Evolutionary conservation across 2,329 filamentous ascomycete genomes (phyloP), one percentile per base, ranked within the genome.

Genomic region (Rhynchosporium graminicola): DNA sequence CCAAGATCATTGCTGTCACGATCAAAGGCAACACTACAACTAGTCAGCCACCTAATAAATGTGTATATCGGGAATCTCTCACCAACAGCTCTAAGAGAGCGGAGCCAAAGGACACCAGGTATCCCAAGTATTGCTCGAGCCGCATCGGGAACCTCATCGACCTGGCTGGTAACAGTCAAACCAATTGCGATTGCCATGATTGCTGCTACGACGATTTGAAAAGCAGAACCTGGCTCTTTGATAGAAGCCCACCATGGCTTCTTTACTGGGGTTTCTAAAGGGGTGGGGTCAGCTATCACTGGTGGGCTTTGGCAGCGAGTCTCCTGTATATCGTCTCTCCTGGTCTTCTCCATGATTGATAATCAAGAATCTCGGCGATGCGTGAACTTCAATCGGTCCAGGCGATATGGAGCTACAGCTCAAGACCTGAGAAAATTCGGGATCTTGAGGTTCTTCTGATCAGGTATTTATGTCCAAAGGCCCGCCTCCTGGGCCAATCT

Each of bases 131-230:
- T 59, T 12, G 28, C 57, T 8, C 47, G 36, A 1, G 57, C 57
- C n/a, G 57, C 46, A 43, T 38, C 46, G 31, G 57, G 57, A 4
- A 59, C 36, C 20, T 52, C 10, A 26, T 59, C 57, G 15, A 59
- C 57, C 12, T 33, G 51, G 28, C 36, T 51, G 4, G 46, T 59
- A 0, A 59, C 57, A 33, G 47, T 52, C 29, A 59, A 8, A 2
- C 57, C 57, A n/a, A 59, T 59, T 4, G 57, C 47, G 3, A 59
- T 52, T n/a, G 57, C 57, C n/a, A 59, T 33, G 26, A 52, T 15
- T 1, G 57, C 57, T 2, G 57, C 57, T 31, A 52, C 33, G 15
- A 59, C 47, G n/a, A 59, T 59, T 28, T 59, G 57, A 13, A 59
- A 52, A 2, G 57, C 57, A 52, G 57, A 59, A 4, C 57, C 57